These are phyloP conservation scores for Uncinocarpus reesii DNA, from an alignment of 2,329 filamentous ascomycete species.

Conservation along the genomic window DNA sequence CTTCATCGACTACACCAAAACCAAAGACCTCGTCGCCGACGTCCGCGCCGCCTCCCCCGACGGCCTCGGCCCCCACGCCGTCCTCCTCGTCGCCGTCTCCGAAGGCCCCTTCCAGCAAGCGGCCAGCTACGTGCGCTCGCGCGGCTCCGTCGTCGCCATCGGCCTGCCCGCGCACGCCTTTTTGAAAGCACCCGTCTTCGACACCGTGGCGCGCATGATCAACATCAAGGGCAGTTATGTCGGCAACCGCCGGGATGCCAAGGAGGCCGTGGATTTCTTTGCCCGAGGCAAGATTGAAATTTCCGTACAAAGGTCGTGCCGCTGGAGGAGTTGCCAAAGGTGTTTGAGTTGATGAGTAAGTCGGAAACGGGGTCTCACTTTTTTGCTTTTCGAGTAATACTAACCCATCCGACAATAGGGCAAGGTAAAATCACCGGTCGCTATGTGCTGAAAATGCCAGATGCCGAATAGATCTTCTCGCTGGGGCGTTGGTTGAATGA, in stretches of 20 bases:
- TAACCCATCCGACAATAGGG: conserved; percentile 18
- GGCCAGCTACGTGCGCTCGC: conserved; percentile 71
- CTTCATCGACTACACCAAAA: conserved; percentile 71
- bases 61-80: conserved; percentile 75
- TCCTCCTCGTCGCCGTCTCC: conserved; percentile 71
- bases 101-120: conserved; percentile 97
- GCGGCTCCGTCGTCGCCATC: conserved; percentile 77
- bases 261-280: conserved; percentile 88
- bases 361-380: not conserved
- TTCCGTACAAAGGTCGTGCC: conserved; percentile 78
- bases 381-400: conserved; percentile 18
- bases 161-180: conserved; percentile 73
- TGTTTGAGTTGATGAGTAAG: conserved; percentile 63
- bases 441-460: conserved; percentile 38
- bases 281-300: conserved; percentile 70
- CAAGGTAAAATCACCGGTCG: conserved; percentile 35
- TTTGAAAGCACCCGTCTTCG: conserved; percentile 76
- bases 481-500: no score
- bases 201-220: conserved; percentile 82
- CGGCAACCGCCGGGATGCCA: conserved; percentile 77
- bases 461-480: conserved; percentile 20
- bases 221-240: conserved; percentile 88
- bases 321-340: conserved; percentile 64
- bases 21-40: conserved; percentile 68
- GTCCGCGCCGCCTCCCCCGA: conserved; percentile 73